These are phyloP conservation scores for Venturia carpophila DNA, from an alignment of 2,329 filamentous ascomycete genomes.

Conservation along the genomic window DNA sequence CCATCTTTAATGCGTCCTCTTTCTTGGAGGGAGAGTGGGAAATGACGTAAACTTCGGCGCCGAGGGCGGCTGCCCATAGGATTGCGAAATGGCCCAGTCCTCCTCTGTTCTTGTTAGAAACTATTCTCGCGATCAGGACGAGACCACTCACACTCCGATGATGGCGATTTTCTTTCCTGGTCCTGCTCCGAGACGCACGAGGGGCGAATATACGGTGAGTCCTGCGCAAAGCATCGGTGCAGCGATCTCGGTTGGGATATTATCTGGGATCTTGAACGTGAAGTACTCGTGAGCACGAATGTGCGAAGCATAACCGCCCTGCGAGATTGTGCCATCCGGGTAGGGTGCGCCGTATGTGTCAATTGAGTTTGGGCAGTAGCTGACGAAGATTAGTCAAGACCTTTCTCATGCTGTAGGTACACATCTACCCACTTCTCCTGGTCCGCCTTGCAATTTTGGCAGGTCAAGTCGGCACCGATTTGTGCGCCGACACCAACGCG, in stretches of 20 bases:
- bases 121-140: not conserved
- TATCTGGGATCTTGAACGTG: conserved; percentile 67
- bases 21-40: conserved; percentile 54
- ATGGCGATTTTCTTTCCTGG: conserved; percentile 74
- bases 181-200: conserved; percentile 66
- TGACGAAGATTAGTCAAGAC: not conserved
- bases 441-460: conserved; percentile 44
- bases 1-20: conserved; percentile 51
- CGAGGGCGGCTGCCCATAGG: conserved; percentile 44
- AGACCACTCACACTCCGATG: conserved; percentile 50
- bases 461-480: conserved; percentile 43
- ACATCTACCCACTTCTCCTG: conserved; percentile 40
- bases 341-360: conserved; percentile 45
- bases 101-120: conserved; percentile 29
- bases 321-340: conserved; percentile 53
- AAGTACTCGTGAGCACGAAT: conserved; percentile 71
- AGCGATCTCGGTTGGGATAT: conserved; percentile 50
- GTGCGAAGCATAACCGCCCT: conserved; percentile 61
- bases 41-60: conserved; percentile 54
- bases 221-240: conserved; percentile 82
- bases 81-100: conserved; percentile 45
- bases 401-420: not conserved
- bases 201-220: conserved; percentile 69
- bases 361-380: conserved; percentile 24
- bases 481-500: conserved; percentile 46